These are phyloP conservation scores for Candida tibetensis DNA, from an alignment of 805 yeast genomes.

Conservation along the genomic window DNA sequence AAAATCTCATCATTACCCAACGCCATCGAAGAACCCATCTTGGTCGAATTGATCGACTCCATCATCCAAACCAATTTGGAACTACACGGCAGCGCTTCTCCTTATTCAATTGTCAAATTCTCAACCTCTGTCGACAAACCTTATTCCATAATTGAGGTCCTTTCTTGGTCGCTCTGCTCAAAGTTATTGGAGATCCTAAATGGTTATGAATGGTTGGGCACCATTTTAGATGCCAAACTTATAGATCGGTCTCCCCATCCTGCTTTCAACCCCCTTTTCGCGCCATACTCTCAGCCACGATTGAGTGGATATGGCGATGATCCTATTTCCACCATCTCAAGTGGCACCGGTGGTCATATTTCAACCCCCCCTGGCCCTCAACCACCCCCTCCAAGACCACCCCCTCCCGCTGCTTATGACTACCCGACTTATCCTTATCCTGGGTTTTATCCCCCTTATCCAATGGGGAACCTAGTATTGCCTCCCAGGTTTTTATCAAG, in stretches of 20 bases:
- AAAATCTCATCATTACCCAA: conserved; percentile 11
- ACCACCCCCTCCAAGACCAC: neutral
- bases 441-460: neutral
- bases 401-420: neutral
- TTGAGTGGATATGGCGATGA: neutral
- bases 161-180: conserved; percentile 4
- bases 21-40: conserved; percentile 9
- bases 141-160: conserved; percentile 6
- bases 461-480: conserved; percentile 1
- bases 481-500: conserved; percentile 4
- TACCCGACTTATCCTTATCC: neutral
- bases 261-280: neutral
- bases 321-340: neutral
- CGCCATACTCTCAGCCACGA: neutral
- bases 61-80: conserved; percentile 13
- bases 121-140: conserved; percentile 1
- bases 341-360: neutral
- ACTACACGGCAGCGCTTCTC: conserved; percentile 1
- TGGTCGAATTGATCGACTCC: conserved; percentile 16
- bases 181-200: conserved; percentile 17
- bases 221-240: conserved; percentile 16
- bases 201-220: conserved; percentile 25
- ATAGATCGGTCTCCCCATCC: conserved; percentile 3
- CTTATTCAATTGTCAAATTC: conserved; percentile 10
- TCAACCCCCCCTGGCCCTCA: conserved; percentile 2